A percentile compares a stretch with the other conserved stretches of the same genome.
These are phyloP conservation scores for Annona squamosa DNA, from an alignment of 164 flowering plant species.

Conservation along the genomic window DNA sequence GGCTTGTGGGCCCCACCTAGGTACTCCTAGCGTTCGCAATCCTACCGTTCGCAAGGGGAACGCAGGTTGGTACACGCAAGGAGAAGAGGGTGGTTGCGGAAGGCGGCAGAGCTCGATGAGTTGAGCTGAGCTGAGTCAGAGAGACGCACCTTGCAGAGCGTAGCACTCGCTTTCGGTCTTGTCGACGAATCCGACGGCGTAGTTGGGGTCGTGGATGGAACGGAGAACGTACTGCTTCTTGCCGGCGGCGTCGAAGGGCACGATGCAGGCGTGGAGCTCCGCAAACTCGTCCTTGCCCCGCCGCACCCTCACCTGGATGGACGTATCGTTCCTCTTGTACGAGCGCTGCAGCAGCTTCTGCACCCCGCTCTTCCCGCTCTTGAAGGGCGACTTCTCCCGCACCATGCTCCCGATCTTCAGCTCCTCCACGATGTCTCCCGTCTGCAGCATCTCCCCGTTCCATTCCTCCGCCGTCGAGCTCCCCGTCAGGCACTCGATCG, in stretches of 20 bases:
- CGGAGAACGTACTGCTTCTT: slow-evolving; percentile 64
- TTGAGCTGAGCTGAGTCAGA: background rate
- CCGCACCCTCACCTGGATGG: slow-evolving; percentile 65
- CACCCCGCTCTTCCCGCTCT: slow-evolving; percentile 61
- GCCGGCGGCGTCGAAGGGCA: slow-evolving; percentile 57
- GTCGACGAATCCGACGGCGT: slow-evolving; percentile 75
- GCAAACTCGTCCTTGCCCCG: slow-evolving; percentile 60
- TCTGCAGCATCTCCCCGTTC: slow-evolving; percentile 79
- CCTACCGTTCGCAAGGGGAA: background rate
- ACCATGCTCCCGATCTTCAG: slow-evolving; percentile 42
- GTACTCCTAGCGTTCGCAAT: background rate
- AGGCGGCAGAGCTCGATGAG: too few relatives aligned
- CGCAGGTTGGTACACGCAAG: too few relatives aligned
- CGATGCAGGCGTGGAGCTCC: slow-evolving; percentile 81
- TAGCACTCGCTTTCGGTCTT: slow-evolving; percentile 76
- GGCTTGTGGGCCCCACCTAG: too few relatives aligned
- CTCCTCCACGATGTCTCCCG: slow-evolving; percentile 90
- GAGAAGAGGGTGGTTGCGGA: background rate
- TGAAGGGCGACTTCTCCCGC: slow-evolving; percentile 45
- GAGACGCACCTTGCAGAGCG: slow-evolving; percentile 56
- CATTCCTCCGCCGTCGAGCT: slow-evolving; percentile 87
- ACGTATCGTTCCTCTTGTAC: slow-evolving; percentile 59
- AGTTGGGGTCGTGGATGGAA: slow-evolving; percentile 78
- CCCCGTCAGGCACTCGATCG: slow-evolving; percentile 81
- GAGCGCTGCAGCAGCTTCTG: slow-evolving; percentile 66